These are phyloP conservation scores for Glebionis coronaria DNA, from an alignment of 129 eudicot genomes.

Conservation along the genomic window DNA sequence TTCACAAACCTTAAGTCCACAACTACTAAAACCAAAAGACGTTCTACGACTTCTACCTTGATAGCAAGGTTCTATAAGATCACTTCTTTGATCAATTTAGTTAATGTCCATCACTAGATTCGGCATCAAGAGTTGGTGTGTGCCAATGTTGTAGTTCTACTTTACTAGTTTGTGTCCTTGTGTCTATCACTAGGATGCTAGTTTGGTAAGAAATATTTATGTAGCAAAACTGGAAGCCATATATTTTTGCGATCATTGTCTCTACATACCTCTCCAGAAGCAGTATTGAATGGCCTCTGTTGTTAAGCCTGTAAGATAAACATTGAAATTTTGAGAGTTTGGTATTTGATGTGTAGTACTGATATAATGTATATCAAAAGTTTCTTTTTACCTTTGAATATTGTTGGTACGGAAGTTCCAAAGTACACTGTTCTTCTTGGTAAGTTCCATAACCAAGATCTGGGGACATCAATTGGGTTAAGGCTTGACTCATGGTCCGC, in stretches of 20 bases:
- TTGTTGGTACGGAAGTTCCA: slow-evolving; percentile 78
- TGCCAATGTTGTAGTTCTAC: not conserved
- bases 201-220: not conserved
- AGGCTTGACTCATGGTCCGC: slow-evolving; percentile 89
- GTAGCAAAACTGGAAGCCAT: not conserved
- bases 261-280: slow-evolving; percentile 84
- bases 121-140: too few relatives aligned
- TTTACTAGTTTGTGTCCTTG: slow-evolving; percentile 1
- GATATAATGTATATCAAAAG: not conserved
- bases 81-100: too few relatives aligned
- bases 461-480: slow-evolving; percentile 73
- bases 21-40: too few relatives aligned
- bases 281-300: slow-evolving; percentile 78
- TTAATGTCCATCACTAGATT: too few relatives aligned
- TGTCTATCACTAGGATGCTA: not conserved
- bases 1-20: too few relatives aligned
- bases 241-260: slow-evolving; percentile 10
- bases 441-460: slow-evolving; percentile 79
- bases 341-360: slow-evolving; percentile 8
- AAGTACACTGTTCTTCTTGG: slow-evolving; percentile 84
- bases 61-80: too few relatives aligned
- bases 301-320: slow-evolving; percentile 50
- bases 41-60: too few relatives aligned
- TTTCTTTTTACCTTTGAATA: slow-evolving; percentile 68
- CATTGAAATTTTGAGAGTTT: slow-evolving; percentile 1